Evolutionary conservation across 805 yeast genomes (phyloP).

Genomic region (Ogataea degrootiae): DNA sequence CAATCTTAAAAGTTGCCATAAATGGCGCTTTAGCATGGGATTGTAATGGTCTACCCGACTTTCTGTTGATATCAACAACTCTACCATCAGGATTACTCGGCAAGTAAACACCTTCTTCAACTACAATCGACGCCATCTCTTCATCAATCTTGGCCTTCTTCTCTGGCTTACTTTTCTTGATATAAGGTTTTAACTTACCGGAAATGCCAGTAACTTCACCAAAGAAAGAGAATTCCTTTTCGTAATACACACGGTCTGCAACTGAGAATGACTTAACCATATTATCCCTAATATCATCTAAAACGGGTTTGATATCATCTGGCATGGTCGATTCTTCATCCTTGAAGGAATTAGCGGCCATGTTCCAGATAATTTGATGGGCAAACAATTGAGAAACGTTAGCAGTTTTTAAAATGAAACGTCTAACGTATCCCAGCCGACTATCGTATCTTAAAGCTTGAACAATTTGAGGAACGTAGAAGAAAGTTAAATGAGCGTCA

Average conservation of each 20-base stretch:
- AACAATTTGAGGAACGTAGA: slow-evolving; percentile 97
- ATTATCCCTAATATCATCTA: slow-evolving; percentile 64
- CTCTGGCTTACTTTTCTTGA: slow-evolving; percentile 91
- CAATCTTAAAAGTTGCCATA: slow-evolving; percentile 90
- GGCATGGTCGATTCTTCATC: slow-evolving; percentile 84
- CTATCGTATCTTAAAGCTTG: slow-evolving; percentile 81
- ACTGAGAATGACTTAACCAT: slow-evolving; percentile 60
- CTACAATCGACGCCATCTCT: slow-evolving; percentile 77
- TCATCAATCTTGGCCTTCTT: slow-evolving; percentile 94
- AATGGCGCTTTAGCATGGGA: slow-evolving; percentile 99
- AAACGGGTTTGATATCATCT: slow-evolving; percentile 74
- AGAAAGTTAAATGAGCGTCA: slow-evolving; percentile 83
- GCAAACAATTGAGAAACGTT: slow-evolving; percentile 87
- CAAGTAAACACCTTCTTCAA: slow-evolving; percentile 79
- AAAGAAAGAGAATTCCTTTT: slow-evolving; percentile 84
- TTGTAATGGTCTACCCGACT: slow-evolving; percentile 90
- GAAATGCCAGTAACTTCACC: slow-evolving; percentile 89
- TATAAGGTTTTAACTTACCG: slow-evolving; percentile 90
- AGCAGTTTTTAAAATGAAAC: slow-evolving; percentile 88
- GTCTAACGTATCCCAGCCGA: slow-evolving; percentile 74
- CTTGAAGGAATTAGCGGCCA: slow-evolving; percentile 86
- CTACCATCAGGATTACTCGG: slow-evolving; percentile 97
- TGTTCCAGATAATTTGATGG: slow-evolving; percentile 97
- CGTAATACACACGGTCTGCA: slow-evolving; percentile 63
- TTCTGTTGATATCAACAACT: slow-evolving; percentile 87